Conservation (phyloP, 2,329 filamentous ascomycete genomes). For the Ambrosiella xylebori region DNA sequence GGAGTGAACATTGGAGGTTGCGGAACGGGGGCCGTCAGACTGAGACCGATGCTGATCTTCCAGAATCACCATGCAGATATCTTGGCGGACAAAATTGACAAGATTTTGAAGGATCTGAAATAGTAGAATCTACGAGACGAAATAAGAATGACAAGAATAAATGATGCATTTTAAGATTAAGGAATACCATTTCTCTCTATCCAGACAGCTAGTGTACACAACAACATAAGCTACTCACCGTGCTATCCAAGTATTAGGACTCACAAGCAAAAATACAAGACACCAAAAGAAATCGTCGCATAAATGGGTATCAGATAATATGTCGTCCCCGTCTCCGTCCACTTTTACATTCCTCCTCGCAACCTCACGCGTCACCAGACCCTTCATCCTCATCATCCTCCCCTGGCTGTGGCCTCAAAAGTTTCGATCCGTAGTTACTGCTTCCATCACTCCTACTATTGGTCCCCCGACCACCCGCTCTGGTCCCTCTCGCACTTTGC, state of each 20-base stretch:
- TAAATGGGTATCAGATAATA: too few relatives aligned
- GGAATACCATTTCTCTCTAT: too few relatives aligned
- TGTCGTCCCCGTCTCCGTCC: not conserved
- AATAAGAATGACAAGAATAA: not conserved
- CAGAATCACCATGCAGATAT: conserved; percentile 83
- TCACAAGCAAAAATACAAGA: too few relatives aligned
- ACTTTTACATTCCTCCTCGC: not conserved
- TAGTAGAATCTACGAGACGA: not conserved
- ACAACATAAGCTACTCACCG: too few relatives aligned
- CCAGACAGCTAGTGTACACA: too few relatives aligned
- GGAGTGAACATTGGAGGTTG: conserved; percentile 81
- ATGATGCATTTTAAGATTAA: not conserved
- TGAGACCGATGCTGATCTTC: conserved; percentile 84
- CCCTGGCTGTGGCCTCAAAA: not conserved
- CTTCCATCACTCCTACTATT: not conserved
- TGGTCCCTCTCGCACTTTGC: not conserved
- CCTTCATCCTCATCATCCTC: not conserved
- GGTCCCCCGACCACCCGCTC: too few relatives aligned
- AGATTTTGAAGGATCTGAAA: conserved; percentile 37
- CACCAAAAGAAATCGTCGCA: too few relatives aligned
- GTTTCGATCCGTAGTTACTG: not conserved
- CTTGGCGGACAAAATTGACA: conserved; percentile 61
- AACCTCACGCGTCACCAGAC: not conserved
- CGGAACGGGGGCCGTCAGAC: conserved; percentile 55
- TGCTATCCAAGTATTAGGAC: too few relatives aligned